phyloP scores from a whole-genome alignment of 225 moss, liverwort and hornwort species.

The Antitrichia curtipendula region DNA sequence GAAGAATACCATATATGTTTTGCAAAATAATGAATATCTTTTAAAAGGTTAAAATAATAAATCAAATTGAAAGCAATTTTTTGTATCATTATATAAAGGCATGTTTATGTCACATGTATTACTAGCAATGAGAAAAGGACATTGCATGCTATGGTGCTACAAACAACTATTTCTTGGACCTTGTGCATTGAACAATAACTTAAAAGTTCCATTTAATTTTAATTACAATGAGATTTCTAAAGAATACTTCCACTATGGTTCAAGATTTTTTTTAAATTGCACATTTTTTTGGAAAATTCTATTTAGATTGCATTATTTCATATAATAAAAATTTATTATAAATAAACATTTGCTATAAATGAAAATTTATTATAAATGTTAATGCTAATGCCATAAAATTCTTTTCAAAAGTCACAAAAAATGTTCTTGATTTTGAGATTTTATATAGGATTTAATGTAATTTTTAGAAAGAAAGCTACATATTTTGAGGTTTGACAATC shows the following conservation, averaged over 20 bases:
- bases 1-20: no score
- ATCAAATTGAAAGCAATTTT: neutral
- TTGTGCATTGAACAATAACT: neutral
- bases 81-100: no score
- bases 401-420: neutral
- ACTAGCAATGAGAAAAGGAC: neutral
- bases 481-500: neutral
- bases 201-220: neutral
- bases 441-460: no score
- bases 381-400: neutral
- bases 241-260: no score
- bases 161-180: neutral
- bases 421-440: neutral
- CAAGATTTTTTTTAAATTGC: neutral
- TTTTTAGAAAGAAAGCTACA: neutral
- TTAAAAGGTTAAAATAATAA: rapidly evolving
- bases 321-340: no score
- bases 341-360: neutral
- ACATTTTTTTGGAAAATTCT: neutral
- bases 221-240: no score
- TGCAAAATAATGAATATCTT: no score
- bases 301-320: neutral
- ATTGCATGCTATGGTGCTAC: rapidly evolving
- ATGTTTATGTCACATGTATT: no score
- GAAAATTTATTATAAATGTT: no score